These are phyloP conservation scores for Tetrahymena thermophila DNA, from an alignment of 73 alveolate genomes.

Conservation along the genomic window DNA sequence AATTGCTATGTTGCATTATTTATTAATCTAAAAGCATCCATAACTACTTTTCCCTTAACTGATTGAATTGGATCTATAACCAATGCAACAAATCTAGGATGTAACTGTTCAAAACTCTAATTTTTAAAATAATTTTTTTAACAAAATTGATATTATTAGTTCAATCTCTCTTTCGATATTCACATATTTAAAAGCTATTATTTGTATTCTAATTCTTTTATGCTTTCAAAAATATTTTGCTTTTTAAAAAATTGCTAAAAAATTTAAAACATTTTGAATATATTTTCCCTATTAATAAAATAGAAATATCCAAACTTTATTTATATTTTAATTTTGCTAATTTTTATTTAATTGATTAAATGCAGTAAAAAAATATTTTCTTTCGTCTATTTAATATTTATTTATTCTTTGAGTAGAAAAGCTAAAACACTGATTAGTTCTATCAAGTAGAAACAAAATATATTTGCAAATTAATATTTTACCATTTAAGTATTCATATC, in stretches of 20 bases:
- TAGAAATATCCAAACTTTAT: too few relatives aligned
- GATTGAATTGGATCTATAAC: constrained; percentile 99
- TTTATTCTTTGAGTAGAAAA: not conserved
- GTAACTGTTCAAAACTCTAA: constrained; percentile 85
- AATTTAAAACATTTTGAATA: too few relatives aligned
- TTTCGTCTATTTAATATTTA: not conserved
- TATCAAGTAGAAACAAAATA: constrained; percentile 92
- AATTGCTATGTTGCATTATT: constrained; percentile 75
- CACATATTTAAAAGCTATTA: not conserved
- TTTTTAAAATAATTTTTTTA: too few relatives aligned
- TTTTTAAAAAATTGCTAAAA: too few relatives aligned
- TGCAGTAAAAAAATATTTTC: too few relatives aligned
- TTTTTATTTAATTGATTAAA: too few relatives aligned
- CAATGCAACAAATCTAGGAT: constrained; percentile 98
- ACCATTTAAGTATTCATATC: constrained; percentile 21
- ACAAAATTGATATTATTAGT: too few relatives aligned
- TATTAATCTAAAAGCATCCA: constrained; percentile 97
- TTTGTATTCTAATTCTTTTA: too few relatives aligned
- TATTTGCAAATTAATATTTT: not conserved
- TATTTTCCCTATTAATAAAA: too few relatives aligned
- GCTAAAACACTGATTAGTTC: constrained; percentile 39
- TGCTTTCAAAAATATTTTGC: too few relatives aligned
- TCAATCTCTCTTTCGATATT: too few relatives aligned
- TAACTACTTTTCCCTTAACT: constrained; percentile 99
- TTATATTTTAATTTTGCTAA: too few relatives aligned